Base-by-base conservation (phyloP, 2,329 filamentous ascomycete genomes). In the Clarireedia homoeocarpa region DNA sequence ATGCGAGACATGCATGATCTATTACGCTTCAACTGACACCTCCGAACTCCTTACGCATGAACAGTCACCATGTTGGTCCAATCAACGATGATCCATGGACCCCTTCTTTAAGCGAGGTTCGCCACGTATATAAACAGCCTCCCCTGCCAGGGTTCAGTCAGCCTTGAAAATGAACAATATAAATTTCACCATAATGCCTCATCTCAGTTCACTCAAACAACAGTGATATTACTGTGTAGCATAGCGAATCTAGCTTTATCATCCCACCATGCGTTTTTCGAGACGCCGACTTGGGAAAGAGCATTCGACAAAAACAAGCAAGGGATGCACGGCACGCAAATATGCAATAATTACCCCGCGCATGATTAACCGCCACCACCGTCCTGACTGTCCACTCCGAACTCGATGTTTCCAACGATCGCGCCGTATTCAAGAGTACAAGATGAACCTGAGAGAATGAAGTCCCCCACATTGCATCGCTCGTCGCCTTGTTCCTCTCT, bases 81-180 rank as follows among this genome's bases (percentile, higher is more conserved):
- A 55, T 55, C 15, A 55, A 34, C n/a, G 17, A 23, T 36, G 39
- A 48, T 14, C 15, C 44, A 48, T 24, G 38, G 38, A 27, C 39
- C 46, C 46, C 53, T 23, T 50, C 49, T 40, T 50, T 55, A 42
- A 55, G 47, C 46, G 46, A 51, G 47, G 53, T 36, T 24, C n/a
- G 49, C 53, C 53, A 55, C 53, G 53, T 55, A 48, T 50, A 51
- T 55, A 55, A 40, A 50, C 46, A 42, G 38, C 34, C 24, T 42
- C 53, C 42, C 38, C 27, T 49, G 34, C 17, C 49, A 55, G 14
- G 44, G 39, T 7, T 17, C 20, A 42, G 42, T 5, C 26, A 23
- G 15, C 30, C 10, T 27, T n/a, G 17, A 50, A 50, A 44, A 50
- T 20, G 27, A 36, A 24, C 36, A 36, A 42, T 45, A 30, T 27